Evolutionary conservation across 2,329 filamentous ascomycete species (phyloP), one percentile per base, ranked within the genome.

Genomic region (Nigrospora osmanthi): DNA sequence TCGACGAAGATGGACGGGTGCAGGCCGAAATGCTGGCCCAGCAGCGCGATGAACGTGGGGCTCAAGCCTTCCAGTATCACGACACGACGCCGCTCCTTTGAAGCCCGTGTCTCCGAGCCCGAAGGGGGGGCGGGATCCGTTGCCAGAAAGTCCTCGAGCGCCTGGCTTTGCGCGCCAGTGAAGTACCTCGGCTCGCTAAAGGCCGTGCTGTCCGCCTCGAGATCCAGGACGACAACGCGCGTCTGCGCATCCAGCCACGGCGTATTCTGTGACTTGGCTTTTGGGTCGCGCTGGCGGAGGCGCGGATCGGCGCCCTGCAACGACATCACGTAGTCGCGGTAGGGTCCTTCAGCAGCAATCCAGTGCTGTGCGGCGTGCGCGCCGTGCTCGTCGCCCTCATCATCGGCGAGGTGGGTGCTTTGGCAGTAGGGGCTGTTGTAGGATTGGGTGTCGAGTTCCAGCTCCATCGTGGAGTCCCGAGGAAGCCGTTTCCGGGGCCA

Each of bases 1-100:
- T 57, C 54, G 11, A 58, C 44, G 36, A 57, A 57, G 17, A 52
- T 30, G 1, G 54, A 53, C 10, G 54, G 55, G 17, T 56, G 55
- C 12, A 57, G 38, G 7, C 41, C 43, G 35, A 58, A 54, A 11
- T 49, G 51, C 2, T 43, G 39, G 3, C 55, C 54, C 16, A 58
- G 35, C 1, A 52, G 40, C 11, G 43, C 39, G 11, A 52, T 49
- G 43, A 53, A 54, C 11, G 45, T 47, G 2, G 52, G 54, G 10
- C 50, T 51, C 11, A 57, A 38, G 1, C 52, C 52, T 28, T 58
- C 55, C n/a, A 54, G 30, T 19, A 58, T 35, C 11, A 35, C 34
- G 6, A 35, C 34, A n/a, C 34, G 34, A 12, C 34, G 34, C 34
- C 15, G 4, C 2, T 14, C 34, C 12, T 14, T 16, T 16, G 34